phyloP scores from a whole-genome alignment of 306 rosid species.

The Cicer chorassanicum region DNA sequence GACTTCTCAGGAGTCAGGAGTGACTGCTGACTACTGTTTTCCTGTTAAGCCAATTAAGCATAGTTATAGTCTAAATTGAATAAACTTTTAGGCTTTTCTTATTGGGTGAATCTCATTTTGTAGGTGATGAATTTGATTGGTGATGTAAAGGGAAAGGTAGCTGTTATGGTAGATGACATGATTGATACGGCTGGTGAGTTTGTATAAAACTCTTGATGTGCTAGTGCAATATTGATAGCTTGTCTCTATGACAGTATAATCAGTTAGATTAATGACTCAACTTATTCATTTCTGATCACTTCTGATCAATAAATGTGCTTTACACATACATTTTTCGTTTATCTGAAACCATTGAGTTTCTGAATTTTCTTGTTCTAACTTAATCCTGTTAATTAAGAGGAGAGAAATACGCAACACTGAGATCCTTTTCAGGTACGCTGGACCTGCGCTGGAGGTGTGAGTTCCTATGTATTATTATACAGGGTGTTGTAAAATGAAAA shows the following conservation, averaged over 20 bases:
- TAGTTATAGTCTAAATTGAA: slow-evolving; percentile 17
- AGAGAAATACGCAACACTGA: too few relatives aligned
- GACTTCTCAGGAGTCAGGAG: neutral
- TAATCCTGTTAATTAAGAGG: too few relatives aligned
- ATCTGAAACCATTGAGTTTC: neutral
- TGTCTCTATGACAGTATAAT: slow-evolving; percentile 22
- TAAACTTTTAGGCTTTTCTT: slow-evolving; percentile 26
- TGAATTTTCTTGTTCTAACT: too few relatives aligned
- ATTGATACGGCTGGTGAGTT: slow-evolving; percentile 92
- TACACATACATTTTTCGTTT: neutral
- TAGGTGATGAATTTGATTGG: slow-evolving; percentile 98
- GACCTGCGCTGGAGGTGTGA: too few relatives aligned
- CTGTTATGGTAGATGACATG: slow-evolving; percentile 98
- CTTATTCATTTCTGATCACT: neutral
- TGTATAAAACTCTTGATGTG: slow-evolving; percentile 14
- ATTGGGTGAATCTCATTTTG: slow-evolving; percentile 44
- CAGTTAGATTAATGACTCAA: slow-evolving; percentile 27
- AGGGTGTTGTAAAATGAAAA: too few relatives aligned
- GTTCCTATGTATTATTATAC: too few relatives aligned
- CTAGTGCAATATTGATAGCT: slow-evolving; percentile 11
- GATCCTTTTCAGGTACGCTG: too few relatives aligned
- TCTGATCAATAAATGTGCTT: slow-evolving; percentile 3
- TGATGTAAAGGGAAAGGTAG: slow-evolving; percentile 91
- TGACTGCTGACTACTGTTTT: slow-evolving; percentile 36
- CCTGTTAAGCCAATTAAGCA: slow-evolving; percentile 10